Evolutionary conservation across 352 stramenopile genomes (phyloP), one percentile per base, ranked within the genome.

Genomic region (Globisporangium radiosum): DNA sequence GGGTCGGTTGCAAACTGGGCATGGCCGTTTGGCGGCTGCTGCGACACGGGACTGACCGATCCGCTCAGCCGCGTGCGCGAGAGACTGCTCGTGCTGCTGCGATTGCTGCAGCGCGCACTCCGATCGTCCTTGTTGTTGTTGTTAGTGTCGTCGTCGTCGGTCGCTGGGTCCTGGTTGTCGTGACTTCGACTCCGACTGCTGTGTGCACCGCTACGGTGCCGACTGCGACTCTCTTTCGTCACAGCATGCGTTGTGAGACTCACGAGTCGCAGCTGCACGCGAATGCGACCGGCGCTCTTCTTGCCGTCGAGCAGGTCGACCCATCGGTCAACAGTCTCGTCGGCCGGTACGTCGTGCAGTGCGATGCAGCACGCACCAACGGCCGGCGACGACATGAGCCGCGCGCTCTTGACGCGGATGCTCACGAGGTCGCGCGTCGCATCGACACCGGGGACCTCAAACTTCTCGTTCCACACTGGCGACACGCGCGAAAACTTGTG

Each of bases 391-490:
- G 79, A 76, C 76, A 92, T 85, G 52, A 92, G 69, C 40, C 78
- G 69, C 17, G 78, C 80, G 33, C 66, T 85, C 71, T 90, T 90
- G 56, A 92, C 72, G 47, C 82, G 82, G 57, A 92, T 76, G 49
- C 70, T 88, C 58, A 92, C 66, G 56, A 88, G 59, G 48, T 89
- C 80, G 52, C 63, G 53, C 5, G 57, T 54, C 14, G 71, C 52
- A 56, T 90, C 73, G 10, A 75, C 50, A 4, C 85, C 68, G 2
- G 76, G 66, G 47, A 90, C 76, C 52, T 89, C 82, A 54, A 90
- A 90, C 59, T 85, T 89, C 53, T 92, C 82, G 62, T 92, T 88
- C 82, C 82, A 92, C 9, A 87, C 68, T 3, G 76, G 74, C 52
- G 75, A 78, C 7, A 65, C 50, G 25, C 66, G 65, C 36, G 68